A percentile compares a stretch with the other conserved stretches of the same genome.
These are phyloP conservation scores for Cantharellus cinnabarinus DNA, from an alignment of 768 basidiomycete genomes.

Conservation along the genomic window DNA sequence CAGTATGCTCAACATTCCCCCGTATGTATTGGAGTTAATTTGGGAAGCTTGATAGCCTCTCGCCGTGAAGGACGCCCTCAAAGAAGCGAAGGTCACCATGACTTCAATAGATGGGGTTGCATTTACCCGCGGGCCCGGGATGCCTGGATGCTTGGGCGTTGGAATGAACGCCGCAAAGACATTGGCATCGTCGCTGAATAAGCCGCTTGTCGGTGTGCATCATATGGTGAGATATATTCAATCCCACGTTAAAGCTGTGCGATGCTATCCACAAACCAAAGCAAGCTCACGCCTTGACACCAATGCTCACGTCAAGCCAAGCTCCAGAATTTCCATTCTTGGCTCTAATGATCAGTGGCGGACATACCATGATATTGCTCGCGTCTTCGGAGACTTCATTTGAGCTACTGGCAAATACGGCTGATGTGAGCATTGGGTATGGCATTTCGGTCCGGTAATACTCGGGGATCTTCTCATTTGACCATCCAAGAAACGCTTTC, in stretches of 20 bases:
- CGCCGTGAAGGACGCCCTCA: conserved; percentile 47
- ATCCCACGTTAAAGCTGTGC: background rate
- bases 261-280: conserved; percentile 14
- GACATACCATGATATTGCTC: conserved; percentile 76
- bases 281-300: conserved; percentile 87
- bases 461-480: background rate
- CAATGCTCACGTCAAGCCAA: conserved; percentile 35
- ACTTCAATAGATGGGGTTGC: conserved; percentile 68
- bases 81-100: conserved; percentile 37
- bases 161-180: conserved; percentile 69
- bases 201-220: conserved; percentile 78
- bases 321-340: conserved; percentile 65
- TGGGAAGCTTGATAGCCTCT: conserved; percentile 31
- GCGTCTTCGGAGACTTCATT: conserved; percentile 39
- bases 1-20: conserved; percentile 8
- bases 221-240: conserved; percentile 55
- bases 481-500: conserved; percentile 29
- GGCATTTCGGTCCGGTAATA: conserved; percentile 3
- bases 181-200: conserved; percentile 52
- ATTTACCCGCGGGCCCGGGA: conserved; percentile 68
- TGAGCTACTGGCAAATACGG: conserved; percentile 49
- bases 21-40: background rate
- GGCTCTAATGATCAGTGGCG: conserved; percentile 77
- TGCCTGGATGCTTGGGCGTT: conserved; percentile 55
- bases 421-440: conserved; percentile 53